Conservation (phyloP, 2,329 filamentous ascomycete genomes). For the Trichoderma atrobrunneum region DNA sequence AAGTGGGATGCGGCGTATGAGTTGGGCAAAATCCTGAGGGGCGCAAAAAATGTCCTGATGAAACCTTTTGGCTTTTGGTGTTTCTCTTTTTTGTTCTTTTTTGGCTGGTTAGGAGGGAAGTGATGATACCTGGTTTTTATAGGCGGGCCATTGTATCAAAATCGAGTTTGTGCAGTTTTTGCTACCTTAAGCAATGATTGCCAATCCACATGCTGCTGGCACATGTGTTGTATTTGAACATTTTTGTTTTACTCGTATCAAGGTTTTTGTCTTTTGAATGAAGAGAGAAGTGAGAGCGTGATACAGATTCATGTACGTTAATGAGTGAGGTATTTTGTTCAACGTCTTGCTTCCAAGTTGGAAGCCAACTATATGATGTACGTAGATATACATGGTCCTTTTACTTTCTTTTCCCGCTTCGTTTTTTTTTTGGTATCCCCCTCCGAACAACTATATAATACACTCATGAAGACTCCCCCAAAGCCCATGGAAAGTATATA, state of each 20-base stretch:
- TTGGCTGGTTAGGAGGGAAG: neutral
- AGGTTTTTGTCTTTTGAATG: neutral
- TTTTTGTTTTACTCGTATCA: neutral
- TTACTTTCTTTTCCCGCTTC: neutral
- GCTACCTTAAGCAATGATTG: neutral
- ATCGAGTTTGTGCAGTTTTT: neutral
- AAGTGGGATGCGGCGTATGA: neutral
- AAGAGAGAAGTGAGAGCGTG: neutral
- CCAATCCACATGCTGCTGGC: neutral
- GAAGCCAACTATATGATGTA: slow-evolving; percentile 9
- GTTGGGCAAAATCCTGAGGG: neutral
- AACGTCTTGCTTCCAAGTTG: neutral
- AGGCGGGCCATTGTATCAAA: slow-evolving; percentile 2
- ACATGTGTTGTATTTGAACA: neutral
- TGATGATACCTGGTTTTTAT: slow-evolving; percentile 11
- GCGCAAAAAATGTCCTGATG: neutral
- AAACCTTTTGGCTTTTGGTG: neutral
- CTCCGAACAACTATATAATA: slow-evolving; percentile 16
- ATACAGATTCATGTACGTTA: neutral
- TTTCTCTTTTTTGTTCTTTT: neutral
- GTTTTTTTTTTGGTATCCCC: neutral
- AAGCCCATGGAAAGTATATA: neutral
- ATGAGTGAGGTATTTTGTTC: slow-evolving; percentile 25
- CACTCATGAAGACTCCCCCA: neutral
- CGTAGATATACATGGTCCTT: slow-evolving; percentile 11